Conservation (phyloP, 2,329 filamentous ascomycete genomes). For the Calonectria pteridis region DNA sequence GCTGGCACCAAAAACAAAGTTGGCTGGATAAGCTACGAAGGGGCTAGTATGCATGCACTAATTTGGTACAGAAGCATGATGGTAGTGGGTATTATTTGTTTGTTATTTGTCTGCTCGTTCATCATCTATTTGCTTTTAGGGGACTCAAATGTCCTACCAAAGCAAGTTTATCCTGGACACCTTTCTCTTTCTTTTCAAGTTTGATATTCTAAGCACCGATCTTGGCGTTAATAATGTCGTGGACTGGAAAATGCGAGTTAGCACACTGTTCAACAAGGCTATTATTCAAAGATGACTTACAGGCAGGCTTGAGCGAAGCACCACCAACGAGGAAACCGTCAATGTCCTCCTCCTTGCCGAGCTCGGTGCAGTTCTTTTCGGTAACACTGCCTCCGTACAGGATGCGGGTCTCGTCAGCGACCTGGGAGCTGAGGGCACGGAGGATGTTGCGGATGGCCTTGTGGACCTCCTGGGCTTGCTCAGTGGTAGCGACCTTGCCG, state of each 20-base stretch:
- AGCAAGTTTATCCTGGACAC: constrained; percentile 26
- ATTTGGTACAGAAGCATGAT: not conserved
- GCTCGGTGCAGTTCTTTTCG: constrained; percentile 97
- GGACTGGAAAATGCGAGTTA: not conserved
- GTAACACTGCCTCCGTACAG: constrained; percentile 97
- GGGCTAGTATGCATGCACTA: not conserved
- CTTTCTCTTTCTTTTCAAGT: constrained; percentile 30
- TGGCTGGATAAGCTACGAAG: not conserved
- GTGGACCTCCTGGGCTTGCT: constrained; percentile 95
- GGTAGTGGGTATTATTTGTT: constrained; percentile 40
- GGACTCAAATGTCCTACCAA: not conserved
- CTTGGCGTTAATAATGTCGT: constrained; percentile 68
- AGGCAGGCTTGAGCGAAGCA: constrained; percentile 96
- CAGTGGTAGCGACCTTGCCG: constrained; percentile 89
- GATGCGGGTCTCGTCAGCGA: constrained; percentile 89
- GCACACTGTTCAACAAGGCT: not conserved
- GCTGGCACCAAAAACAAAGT: not conserved
- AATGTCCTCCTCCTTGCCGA: constrained; percentile 93
- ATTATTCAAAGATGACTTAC: constrained; percentile 63
- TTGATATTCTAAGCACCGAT: constrained; percentile 56
- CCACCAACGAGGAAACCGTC: constrained; percentile 98
- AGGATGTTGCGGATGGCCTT: constrained; percentile 93
- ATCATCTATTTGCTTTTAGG: constrained; percentile 34
- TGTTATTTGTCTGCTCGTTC: constrained; percentile 34
- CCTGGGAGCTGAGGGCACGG: constrained; percentile 78